phyloP scores from a whole-genome alignment of 257 asterid genomes.

The Primulina eburnea region DNA sequence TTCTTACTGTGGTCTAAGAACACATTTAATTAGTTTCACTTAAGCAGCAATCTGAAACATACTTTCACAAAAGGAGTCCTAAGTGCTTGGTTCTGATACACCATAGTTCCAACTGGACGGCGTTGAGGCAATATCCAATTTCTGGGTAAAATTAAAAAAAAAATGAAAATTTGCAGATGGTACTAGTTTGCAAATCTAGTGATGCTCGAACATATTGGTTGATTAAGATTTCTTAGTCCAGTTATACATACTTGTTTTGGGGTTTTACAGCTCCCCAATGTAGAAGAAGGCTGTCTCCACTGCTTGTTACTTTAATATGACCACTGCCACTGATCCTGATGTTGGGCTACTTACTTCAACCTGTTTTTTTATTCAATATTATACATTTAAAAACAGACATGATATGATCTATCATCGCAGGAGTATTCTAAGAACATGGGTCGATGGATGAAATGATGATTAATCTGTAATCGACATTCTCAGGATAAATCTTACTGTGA shows the following conservation, averaged over 20 bases:
- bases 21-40: conserved; percentile 7
- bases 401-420: conserved; percentile 13
- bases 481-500: conserved; percentile 15
- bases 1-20: conserved; percentile 13
- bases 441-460: conserved; percentile 3
- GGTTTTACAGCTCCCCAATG: conserved; percentile 89
- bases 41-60: conserved; percentile 30
- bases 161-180: background rate
- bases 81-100: conserved; percentile 70
- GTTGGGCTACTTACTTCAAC: conserved; percentile 66
- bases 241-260: conserved; percentile 49
- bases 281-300: conserved; percentile 54
- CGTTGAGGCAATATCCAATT: conserved; percentile 77
- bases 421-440: conserved; percentile 8
- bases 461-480: conserved; percentile 13
- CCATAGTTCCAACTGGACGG: conserved; percentile 79
- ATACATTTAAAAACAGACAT: conserved; percentile 19
- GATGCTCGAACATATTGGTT: conserved; percentile 12
- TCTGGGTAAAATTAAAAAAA: conserved; percentile 34
- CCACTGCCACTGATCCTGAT: conserved; percentile 47
- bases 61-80: conserved; percentile 88
- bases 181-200: background rate
- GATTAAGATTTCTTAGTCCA: conserved; percentile 17
- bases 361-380: conserved; percentile 43
- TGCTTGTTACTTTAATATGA: conserved; percentile 52